Percentiles rank a stretch among this genome's conserved stretches.
Evolutionary conservation across 371 early-diverging fungal species (phyloP).

Genomic region (Rhizopus stolonifer): DNA sequence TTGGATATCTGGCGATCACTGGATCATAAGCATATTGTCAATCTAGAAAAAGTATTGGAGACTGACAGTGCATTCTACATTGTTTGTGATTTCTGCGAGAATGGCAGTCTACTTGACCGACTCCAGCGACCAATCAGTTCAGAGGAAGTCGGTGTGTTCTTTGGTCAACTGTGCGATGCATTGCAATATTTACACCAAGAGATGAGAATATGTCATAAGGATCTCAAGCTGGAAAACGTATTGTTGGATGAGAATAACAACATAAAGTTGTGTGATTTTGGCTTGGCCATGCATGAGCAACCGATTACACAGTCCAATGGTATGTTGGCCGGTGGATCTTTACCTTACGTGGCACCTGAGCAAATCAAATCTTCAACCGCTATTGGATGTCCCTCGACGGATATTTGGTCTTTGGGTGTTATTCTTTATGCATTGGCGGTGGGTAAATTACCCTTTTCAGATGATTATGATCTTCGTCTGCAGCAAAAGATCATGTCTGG

Average conservation of each 20-base stretch:
- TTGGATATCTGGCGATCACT: slow-evolving; percentile 66
- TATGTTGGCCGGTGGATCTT: slow-evolving; percentile 55
- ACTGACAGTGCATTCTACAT: slow-evolving; percentile 63
- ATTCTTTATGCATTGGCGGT: slow-evolving; percentile 70
- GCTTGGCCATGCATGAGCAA: slow-evolving; percentile 61
- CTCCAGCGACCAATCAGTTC: slow-evolving; percentile 46
- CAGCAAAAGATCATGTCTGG: slow-evolving; percentile 60
- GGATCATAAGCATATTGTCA: slow-evolving; percentile 65
- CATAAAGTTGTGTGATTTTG: slow-evolving; percentile 89
- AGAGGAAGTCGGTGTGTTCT: slow-evolving; percentile 46
- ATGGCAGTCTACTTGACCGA: slow-evolving; percentile 50
- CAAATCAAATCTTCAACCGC: slow-evolving; percentile 47
- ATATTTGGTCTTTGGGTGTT: slow-evolving; percentile 84
- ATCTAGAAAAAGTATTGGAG: slow-evolving; percentile 63
- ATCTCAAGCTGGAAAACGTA: slow-evolving; percentile 91
- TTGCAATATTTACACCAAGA: slow-evolving; percentile 77
- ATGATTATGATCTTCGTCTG: slow-evolving; percentile 70
- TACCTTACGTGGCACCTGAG: slow-evolving; percentile 78
- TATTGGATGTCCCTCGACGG: slow-evolving; percentile 52
- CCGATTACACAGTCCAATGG: slow-evolving; percentile 14
- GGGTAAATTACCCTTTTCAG: slow-evolving; percentile 71
- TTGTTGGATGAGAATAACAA: slow-evolving; percentile 45
- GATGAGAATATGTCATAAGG: slow-evolving; percentile 75
- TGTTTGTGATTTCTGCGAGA: slow-evolving; percentile 64
- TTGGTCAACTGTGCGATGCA: slow-evolving; percentile 71